These are phyloP conservation scores for Trichoderma koningii DNA, from an alignment of 2,329 filamentous ascomycete species.

Conservation along the genomic window DNA sequence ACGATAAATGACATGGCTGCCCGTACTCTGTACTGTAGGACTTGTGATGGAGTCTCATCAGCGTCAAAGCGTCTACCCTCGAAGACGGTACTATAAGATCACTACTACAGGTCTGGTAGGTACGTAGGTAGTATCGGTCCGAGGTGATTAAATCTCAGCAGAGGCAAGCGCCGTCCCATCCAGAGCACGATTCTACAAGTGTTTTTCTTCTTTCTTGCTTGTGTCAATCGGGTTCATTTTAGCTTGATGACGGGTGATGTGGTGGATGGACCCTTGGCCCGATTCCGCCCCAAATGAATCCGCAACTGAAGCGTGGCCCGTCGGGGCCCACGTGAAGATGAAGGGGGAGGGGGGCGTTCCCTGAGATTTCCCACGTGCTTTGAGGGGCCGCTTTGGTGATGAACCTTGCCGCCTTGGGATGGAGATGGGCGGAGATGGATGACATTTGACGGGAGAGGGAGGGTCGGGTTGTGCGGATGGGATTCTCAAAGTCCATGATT, in stretches of 20 bases:
- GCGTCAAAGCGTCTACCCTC: not conserved
- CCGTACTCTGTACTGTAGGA: not conserved
- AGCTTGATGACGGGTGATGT: too few species aligned
- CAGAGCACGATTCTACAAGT: not conserved
- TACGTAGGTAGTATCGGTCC: not conserved
- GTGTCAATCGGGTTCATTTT: too few species aligned
- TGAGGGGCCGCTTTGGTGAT: constrained; percentile 8
- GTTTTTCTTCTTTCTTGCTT: not conserved
- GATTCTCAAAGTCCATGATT: not conserved
- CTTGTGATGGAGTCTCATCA: not conserved
- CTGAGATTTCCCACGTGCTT: constrained; percentile 25
- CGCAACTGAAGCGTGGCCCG: constrained; percentile 8
- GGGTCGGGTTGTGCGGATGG: not conserved
- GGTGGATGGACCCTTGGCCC: not conserved
- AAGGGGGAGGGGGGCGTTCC: constrained; percentile 7
- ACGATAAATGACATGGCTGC: not conserved
- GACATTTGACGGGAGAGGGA: not conserved
- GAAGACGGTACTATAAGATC: not conserved
- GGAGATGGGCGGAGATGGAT: constrained; percentile 7
- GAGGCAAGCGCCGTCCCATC: not conserved
- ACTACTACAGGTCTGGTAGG: not conserved
- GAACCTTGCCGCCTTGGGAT: constrained; percentile 23
- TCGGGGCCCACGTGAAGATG: constrained; percentile 2
- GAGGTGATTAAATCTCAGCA: not conserved
- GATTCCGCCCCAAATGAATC: constrained; percentile 6